These are phyloP conservation scores for Nyssa sinensis DNA, from an alignment of 148 eudicot genomes.

Conservation along the genomic window DNA sequence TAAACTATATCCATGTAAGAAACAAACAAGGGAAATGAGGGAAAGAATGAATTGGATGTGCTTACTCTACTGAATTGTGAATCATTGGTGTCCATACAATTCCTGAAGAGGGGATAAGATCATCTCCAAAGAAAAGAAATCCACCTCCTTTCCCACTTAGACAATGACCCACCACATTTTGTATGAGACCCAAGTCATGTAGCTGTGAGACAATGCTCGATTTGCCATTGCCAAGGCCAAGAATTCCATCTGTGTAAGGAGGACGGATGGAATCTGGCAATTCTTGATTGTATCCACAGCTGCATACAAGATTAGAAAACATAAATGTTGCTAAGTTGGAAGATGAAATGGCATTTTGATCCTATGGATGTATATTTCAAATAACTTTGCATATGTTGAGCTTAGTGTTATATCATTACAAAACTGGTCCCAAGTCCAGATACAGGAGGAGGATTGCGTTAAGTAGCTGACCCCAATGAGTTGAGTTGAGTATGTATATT, in stretches of 20 bases:
- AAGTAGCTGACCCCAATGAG: too few relatives aligned
- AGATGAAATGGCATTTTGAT: neutral
- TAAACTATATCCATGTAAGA: neutral
- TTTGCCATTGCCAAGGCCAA: slow-evolving; percentile 69
- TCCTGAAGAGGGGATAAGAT: slow-evolving; percentile 57
- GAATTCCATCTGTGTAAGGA: slow-evolving; percentile 85
- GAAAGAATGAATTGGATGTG: neutral
- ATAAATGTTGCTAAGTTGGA: neutral
- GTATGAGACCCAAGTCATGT: slow-evolving; percentile 38
- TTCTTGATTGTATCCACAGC: slow-evolving; percentile 94
- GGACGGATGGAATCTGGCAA: slow-evolving; percentile 39
- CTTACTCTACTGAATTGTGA: slow-evolving; percentile 51
- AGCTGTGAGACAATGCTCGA: slow-evolving; percentile 74
- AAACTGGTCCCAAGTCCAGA: too few relatives aligned
- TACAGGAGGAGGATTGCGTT: too few relatives aligned
- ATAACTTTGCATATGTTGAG: too few relatives aligned
- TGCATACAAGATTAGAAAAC: slow-evolving; percentile 27
- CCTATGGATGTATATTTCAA: neutral
- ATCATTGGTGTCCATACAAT: slow-evolving; percentile 66
- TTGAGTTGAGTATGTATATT: too few relatives aligned
- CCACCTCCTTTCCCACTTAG: slow-evolving; percentile 82
- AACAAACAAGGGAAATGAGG: neutral
- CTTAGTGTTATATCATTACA: too few relatives aligned
- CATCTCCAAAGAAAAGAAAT: slow-evolving; percentile 75
- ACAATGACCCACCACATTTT: slow-evolving; percentile 83